Evolutionary conservation across 495 filamentous ascomycete species (phyloP).

Genomic region (Podospora conica): DNA sequence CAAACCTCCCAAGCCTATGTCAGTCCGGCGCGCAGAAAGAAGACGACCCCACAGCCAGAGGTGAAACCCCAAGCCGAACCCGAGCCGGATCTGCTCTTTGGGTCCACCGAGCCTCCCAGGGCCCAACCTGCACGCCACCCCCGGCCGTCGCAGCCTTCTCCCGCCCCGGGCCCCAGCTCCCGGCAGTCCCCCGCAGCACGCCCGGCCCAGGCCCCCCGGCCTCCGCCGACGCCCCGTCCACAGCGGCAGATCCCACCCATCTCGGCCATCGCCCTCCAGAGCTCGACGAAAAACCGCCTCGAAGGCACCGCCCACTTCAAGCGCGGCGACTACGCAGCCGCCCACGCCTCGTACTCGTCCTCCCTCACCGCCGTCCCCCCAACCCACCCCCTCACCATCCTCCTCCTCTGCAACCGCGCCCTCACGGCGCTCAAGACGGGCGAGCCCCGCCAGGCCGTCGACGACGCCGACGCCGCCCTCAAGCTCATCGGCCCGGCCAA

Average conservation of each 20-base stretch:
- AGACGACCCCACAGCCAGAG: constrained; percentile 45
- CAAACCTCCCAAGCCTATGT: constrained; percentile 81
- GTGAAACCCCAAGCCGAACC: constrained; percentile 40
- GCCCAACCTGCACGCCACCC: constrained; percentile 20
- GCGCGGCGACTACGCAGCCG: constrained; percentile 81
- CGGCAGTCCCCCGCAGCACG: constrained; percentile 33
- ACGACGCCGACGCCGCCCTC: constrained; percentile 78
- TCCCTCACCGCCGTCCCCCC: constrained; percentile 69
- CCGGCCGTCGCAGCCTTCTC: constrained; percentile 25
- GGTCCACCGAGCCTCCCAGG: constrained; percentile 26
- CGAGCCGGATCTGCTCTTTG: constrained; percentile 54
- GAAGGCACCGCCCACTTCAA: constrained; percentile 86
- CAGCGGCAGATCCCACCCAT: constrained; percentile 61
- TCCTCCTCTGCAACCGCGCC: constrained; percentile 86
- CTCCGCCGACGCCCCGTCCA: constrained; percentile 37
- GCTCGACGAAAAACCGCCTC: constrained; percentile 67
- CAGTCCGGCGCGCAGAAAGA: constrained; percentile 78
- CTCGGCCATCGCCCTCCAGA: constrained; percentile 59
- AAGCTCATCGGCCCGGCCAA: constrained; percentile 68
- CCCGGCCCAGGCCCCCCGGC: constrained; percentile 32
- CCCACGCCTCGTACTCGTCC: constrained; percentile 72
- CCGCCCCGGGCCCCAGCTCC: constrained; percentile 33
- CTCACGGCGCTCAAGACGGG: constrained; percentile 84
- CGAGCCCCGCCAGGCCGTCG: constrained; percentile 75
- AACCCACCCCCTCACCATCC: constrained; percentile 76